phyloP scores from a whole-genome alignment of 345 rosid genomes.

The Eucalyptus curtisii region DNA sequence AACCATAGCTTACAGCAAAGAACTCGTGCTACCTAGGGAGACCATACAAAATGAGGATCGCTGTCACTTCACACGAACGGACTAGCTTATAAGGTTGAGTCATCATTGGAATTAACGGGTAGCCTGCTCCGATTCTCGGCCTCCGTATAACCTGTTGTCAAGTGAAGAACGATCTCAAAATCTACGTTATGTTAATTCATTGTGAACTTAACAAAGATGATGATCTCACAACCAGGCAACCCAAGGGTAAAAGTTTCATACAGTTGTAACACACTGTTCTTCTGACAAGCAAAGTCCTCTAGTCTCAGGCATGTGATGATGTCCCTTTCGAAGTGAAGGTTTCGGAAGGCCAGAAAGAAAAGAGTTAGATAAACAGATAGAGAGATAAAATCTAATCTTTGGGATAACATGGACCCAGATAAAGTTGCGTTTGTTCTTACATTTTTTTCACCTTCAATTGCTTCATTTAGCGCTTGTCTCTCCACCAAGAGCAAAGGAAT shows the following conservation, averaged over 20 bases:
- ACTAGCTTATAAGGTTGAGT: slow-evolving; percentile 77
- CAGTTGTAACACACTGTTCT: slow-evolving; percentile 90
- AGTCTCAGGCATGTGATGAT: slow-evolving; percentile 94
- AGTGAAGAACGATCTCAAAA: background rate
- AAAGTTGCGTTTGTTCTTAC: background rate
- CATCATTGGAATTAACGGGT: slow-evolving; percentile 40
- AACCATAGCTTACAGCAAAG: background rate
- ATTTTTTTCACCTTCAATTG: slow-evolving; percentile 21
- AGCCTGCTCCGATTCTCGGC: slow-evolving; percentile 68
- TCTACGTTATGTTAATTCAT: background rate
- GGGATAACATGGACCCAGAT: background rate
- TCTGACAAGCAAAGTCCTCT: slow-evolving; percentile 98
- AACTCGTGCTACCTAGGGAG: slow-evolving; percentile 52
- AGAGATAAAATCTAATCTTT: background rate
- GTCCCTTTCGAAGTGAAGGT: slow-evolving; percentile 35
- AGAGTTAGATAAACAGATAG: background rate
- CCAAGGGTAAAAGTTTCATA: slow-evolving; percentile 1
- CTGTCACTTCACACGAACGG: slow-evolving; percentile 93
- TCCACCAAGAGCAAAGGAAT: slow-evolving; percentile 43
- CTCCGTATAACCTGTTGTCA: slow-evolving; percentile 52
- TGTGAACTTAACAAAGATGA: background rate
- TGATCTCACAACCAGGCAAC: background rate
- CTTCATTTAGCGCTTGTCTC: slow-evolving; percentile 28
- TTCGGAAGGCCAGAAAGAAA: background rate
- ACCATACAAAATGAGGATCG: slow-evolving; percentile 86